Conservation (phyloP, 2,329 filamentous ascomycete species). For the Epichloe glyceriae region DNA sequence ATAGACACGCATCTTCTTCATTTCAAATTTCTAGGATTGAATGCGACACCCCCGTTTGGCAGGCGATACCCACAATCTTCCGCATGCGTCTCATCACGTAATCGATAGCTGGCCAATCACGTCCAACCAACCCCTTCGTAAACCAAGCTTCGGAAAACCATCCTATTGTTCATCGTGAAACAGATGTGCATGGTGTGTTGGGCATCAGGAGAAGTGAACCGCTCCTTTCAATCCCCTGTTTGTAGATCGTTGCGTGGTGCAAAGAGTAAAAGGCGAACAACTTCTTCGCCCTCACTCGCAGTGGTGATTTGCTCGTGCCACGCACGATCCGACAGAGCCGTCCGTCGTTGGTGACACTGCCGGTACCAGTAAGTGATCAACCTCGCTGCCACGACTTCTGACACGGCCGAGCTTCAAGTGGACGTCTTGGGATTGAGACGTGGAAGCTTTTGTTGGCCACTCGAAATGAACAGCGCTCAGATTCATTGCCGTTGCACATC, state of each 20-base stretch:
- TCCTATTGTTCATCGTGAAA: constrained; percentile 1
- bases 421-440: not conserved
- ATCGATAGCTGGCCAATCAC: constrained; percentile 6
- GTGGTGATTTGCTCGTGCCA: not conserved
- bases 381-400: not conserved
- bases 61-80: not conserved
- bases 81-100: constrained; percentile 6
- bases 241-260: not conserved
- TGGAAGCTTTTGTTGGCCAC: not conserved
- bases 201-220: constrained; percentile 1
- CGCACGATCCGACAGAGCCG: not conserved
- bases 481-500: not conserved
- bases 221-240: not conserved
- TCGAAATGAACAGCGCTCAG: not conserved
- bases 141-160: not conserved
- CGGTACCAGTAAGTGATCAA: constrained; percentile 1
- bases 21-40: too few species aligned
- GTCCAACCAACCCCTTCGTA: not conserved
- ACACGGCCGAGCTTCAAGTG: not conserved
- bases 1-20: too few species aligned
- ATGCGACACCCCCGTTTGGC: too few species aligned
- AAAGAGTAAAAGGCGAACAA: not conserved
- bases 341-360: not conserved
- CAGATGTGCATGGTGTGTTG: not conserved
- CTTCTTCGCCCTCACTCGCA: not conserved